Base-by-base conservation (phyloP, 163 green algal species). In the Coccomyxa subellipsoidea region DNA sequence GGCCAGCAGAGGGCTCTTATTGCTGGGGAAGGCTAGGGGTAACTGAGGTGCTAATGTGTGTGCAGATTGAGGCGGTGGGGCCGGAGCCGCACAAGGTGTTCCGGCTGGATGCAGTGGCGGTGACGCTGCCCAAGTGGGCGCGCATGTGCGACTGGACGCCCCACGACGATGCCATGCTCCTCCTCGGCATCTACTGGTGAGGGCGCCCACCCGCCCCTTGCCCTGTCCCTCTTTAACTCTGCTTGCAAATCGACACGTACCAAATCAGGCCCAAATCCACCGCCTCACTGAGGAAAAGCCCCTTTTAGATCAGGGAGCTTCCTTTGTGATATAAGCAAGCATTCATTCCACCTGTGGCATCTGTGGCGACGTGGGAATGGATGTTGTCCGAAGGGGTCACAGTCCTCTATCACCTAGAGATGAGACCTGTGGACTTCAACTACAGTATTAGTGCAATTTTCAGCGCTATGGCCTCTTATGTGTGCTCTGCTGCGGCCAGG, bases 141-240 rank as follows among this genome's bases (percentile, higher is more conserved):
- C 89, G 88, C 76, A 82, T 81, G 4, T 86, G 92, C 66, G 91
- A 83, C 37, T 98, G 95, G 95, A 92, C 78, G 0, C 37, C 87
- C 15, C 76, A 85, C 0, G 93, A 98, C 79, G 95, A 98, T 79
- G 90, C 92, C 12, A 89, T 90, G 83, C 88, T 98, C 84, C 88
- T 98, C 72, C 84, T 98, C 32, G 95, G 95, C 78, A 84, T 92
- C 40, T 84, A 91, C 77, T 89, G 84, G 39, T 86, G 93, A 71
- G 89, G n/a, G n/a, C n/a, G n/a, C n/a, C n/a, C 47, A 59, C 47
- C 15, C 47, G 0, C 47, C 47, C 47, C 47, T 59, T 18, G 21
- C 47, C 21, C 3, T 27, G 47, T 1, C 23, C 15, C 4, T 59
- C 1, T 59, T 8, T 18, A 59, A 59, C 47, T 21, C 47, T 27